A percentile compares a stretch with the other conserved stretches of the same genome.
Evolutionary conservation across 352 stramenopile genomes (phyloP).

Genomic region (Phytopythium cucurbitacearum): DNA sequence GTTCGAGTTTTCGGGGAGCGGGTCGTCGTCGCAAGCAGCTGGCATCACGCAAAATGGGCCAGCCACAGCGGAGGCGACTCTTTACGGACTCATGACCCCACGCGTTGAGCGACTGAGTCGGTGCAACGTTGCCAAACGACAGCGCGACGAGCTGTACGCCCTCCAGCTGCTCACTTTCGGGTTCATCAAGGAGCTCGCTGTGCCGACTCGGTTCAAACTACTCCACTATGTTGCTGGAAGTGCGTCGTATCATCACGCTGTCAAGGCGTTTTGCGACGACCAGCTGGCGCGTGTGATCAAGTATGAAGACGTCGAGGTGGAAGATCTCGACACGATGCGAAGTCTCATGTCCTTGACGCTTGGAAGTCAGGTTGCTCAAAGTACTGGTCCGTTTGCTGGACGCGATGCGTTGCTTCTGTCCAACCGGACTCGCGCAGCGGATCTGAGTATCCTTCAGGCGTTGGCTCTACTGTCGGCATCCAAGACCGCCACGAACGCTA

Average conservation of each 20-base stretch:
- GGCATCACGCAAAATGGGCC: neutral
- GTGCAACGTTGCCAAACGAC: conserved; percentile 32
- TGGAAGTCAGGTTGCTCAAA: conserved; percentile 51
- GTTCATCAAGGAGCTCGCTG: conserved; percentile 53
- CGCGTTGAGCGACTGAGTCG: conserved; percentile 51
- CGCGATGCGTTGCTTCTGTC: conserved; percentile 32
- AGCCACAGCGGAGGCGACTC: neutral
- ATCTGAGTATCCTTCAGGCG: conserved; percentile 56
- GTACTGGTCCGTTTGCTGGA: conserved; percentile 26
- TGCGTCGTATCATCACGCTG: conserved; percentile 56
- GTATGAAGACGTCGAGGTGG: conserved; percentile 45
- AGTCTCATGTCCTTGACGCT: conserved; percentile 52
- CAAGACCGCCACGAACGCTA: conserved; percentile 45
- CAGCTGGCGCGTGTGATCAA: conserved; percentile 58
- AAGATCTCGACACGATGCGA: conserved; percentile 30
- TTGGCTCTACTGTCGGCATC: conserved; percentile 42
- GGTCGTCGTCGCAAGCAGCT: conserved; percentile 4
- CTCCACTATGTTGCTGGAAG: conserved; percentile 51
- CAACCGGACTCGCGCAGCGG: conserved; percentile 46
- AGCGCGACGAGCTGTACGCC: conserved; percentile 49
- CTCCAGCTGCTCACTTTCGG: conserved; percentile 52
- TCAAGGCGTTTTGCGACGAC: conserved; percentile 70
- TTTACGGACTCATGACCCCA: conserved; percentile 39
- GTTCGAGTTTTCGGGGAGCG: conserved; percentile 26
- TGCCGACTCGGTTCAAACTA: conserved; percentile 31